Base-by-base conservation (phyloP, 805 yeast species). In the Isabelozyma gotoi region DNA sequence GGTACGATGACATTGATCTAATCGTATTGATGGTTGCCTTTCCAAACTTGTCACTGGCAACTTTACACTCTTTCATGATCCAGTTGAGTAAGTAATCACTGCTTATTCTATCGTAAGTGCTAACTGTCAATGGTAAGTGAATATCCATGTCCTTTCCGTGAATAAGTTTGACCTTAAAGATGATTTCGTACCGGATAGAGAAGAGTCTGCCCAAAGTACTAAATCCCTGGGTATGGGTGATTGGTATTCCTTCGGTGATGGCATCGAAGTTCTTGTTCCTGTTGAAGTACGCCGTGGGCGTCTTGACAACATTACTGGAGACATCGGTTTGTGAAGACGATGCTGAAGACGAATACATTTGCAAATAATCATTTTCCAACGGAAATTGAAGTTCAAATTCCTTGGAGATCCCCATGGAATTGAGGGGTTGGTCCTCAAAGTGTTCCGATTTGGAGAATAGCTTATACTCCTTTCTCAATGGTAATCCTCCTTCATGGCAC, bases 51-150 rank as follows among this genome's bases (percentile, higher is more conserved):
- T 48, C 50, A 7, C 57, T 55, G 1, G 85, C 78, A 18, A 65
- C 45, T 32, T 74, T 77, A 41, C 78, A 76, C 55, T 82, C 84
- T 39, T 71, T 67, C 45, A 71, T 49, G 14, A 82, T 78, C 75
- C 84, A 73, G 46, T 68, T 71, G 43, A 81, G 67, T 10, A 82
- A 55, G 44, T 79, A 73, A 27, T 68, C 73, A 34, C 82, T 65
- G 50, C 77, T 71, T 2, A 59, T 50, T 31, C 75, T 58, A 50
- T 79, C 74, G 64, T 74, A 80, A 2, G 83, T 82, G 19, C 82
- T 67, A 0, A 83, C 68, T 1, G 77, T 76, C 4, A 83, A 60
- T 1, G 84, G 85, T 17, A 80, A 69, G 12, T 65, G 57, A 8
- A 78, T 56, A 36, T 72, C 77, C 33, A 81, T 62, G 44, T 77